Conservation (phyloP, 352 stramenopile species). For the Globisporangium acanthophoron region DNA sequence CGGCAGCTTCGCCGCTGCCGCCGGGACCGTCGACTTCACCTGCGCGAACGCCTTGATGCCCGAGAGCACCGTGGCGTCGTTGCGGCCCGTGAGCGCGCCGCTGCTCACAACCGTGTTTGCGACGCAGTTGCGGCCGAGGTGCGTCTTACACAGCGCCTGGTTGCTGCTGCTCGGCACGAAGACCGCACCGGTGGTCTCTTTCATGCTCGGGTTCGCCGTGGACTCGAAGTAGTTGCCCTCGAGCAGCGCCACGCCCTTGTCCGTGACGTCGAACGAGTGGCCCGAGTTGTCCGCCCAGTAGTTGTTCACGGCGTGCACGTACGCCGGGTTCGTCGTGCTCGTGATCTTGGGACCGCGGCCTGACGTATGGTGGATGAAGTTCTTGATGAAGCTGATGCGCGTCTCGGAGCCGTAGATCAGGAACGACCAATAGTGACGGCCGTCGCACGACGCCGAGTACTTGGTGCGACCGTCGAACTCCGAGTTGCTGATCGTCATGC, state of each 20-base stretch:
- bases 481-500: slow-evolving; percentile 44
- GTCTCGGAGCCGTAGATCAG: slow-evolving; percentile 25
- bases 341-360: slow-evolving; percentile 27
- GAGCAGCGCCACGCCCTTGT: slow-evolving; percentile 26
- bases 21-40: slow-evolving; percentile 1
- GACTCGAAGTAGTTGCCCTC: slow-evolving; percentile 47
- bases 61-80: slow-evolving; percentile 2
- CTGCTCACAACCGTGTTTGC: slow-evolving; percentile 5
- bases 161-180: slow-evolving; percentile 11
- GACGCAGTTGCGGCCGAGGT: slow-evolving; percentile 9
- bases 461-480: slow-evolving; percentile 43
- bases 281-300: slow-evolving; percentile 36
- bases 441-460: slow-evolving; percentile 39
- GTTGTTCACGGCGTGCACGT: slow-evolving; percentile 35
- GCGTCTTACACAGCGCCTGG: slow-evolving; percentile 5
- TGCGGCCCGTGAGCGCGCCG: slow-evolving; percentile 1
- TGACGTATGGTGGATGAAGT: slow-evolving; percentile 35
- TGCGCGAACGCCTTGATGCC: slow-evolving; percentile 3
- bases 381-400: slow-evolving; percentile 23
- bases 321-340: slow-evolving; percentile 10
- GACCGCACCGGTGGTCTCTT: slow-evolving; percentile 7
- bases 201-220: slow-evolving; percentile 17
- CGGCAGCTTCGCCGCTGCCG: neutral
- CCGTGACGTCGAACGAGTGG: slow-evolving; percentile 28
- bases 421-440: slow-evolving; percentile 47